Conservation (phyloP, 345 rosid genomes). For the Aquilaria sinensis region DNA sequence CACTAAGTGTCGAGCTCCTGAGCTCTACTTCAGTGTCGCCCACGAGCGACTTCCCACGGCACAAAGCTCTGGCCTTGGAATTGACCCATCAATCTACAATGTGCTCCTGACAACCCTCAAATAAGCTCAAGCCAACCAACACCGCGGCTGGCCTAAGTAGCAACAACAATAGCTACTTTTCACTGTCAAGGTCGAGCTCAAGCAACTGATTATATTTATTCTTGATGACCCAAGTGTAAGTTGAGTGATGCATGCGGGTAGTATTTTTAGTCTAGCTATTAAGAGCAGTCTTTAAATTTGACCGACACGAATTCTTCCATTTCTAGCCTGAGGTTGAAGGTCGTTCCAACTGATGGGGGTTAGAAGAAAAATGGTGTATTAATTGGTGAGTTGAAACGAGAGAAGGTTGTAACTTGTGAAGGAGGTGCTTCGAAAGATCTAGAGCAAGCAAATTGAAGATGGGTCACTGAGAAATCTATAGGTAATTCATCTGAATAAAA, state of each 20-base stretch:
- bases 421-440: constrained; percentile 59
- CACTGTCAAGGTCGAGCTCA: constrained; percentile 95
- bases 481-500: constrained; percentile 60
- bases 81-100: constrained; percentile 87
- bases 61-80: constrained; percentile 30
- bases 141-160: constrained; percentile 96
- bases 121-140: constrained; percentile 98
- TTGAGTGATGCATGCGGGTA: constrained; percentile 94
- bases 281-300: constrained; percentile 68
- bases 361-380: constrained; percentile 82
- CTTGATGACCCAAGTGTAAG: constrained; percentile 98
- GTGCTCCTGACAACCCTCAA: constrained; percentile 94
- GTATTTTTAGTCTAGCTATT: constrained; percentile 95
- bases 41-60: constrained; percentile 83
- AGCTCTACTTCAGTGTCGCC: constrained; percentile 98
- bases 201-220: constrained; percentile 90
- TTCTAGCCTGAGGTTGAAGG: constrained; percentile 46
- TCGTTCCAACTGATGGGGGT: constrained; percentile 30
- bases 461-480: constrained; percentile 47
- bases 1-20: constrained; percentile 97
- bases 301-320: constrained; percentile 28
- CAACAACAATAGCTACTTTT: constrained; percentile 83
- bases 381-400: constrained; percentile 83
- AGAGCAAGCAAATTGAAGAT: constrained; percentile 49
- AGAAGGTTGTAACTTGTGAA: constrained; percentile 34